phyloP scores from a whole-genome alignment of 2,329 filamentous ascomycete species.

The Juglanconis oblonga region DNA sequence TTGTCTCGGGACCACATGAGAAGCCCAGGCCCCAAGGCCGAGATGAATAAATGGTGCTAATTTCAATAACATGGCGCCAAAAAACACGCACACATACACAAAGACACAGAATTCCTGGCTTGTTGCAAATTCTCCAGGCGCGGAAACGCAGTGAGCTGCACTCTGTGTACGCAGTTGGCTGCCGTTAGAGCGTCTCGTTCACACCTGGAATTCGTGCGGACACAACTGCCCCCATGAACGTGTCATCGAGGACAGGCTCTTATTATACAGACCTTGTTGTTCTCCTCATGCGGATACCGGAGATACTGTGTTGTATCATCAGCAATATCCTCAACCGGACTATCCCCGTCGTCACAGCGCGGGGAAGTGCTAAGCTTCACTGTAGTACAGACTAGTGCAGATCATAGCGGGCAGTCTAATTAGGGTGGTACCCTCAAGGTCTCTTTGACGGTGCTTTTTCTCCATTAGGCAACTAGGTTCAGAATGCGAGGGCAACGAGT shows the following conservation, averaged over 20 bases:
- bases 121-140: too few relatives aligned
- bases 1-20: not conserved
- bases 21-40: not conserved
- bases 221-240: too few relatives aligned
- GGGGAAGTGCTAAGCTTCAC: not conserved
- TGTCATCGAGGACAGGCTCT: not conserved
- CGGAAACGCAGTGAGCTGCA: too few relatives aligned
- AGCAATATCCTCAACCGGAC: not conserved
- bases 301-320: not conserved
- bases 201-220: too few relatives aligned
- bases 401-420: not conserved
- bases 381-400: not conserved
- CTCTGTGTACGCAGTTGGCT: too few relatives aligned
- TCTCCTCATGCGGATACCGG: not conserved
- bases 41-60: not conserved
- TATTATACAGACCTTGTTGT: not conserved
- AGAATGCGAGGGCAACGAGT: too few relatives aligned
- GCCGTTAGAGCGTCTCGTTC: too few relatives aligned
- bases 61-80: not conserved
- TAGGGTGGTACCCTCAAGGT: not conserved
- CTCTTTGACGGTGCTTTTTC: too few relatives aligned
- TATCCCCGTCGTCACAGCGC: not conserved
- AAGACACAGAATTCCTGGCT: too few relatives aligned
- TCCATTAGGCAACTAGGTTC: too few relatives aligned
- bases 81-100: too few relatives aligned